A percentile compares a stretch with the other conserved stretches of the same genome.
phyloP scores from a whole-genome alignment of 164 flowering plant species.

The Vitis rupestris region DNA sequence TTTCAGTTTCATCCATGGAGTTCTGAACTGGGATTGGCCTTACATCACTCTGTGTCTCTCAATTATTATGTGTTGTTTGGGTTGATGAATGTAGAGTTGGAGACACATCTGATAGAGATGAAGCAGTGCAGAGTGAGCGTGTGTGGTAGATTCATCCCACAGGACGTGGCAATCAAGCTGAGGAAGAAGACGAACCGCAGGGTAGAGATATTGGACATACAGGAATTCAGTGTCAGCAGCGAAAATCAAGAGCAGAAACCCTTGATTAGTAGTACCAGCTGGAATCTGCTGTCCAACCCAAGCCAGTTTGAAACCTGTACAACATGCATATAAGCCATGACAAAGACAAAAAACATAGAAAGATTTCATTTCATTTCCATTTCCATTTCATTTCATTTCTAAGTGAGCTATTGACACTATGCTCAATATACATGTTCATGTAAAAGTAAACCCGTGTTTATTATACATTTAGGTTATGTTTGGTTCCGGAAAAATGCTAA shows the following conservation, averaged over 20 bases:
- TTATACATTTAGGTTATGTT: no score
- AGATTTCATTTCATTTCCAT: no score
- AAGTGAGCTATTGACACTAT: no score
- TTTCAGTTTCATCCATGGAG: not conserved
- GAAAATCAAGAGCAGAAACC: constrained; percentile 6
- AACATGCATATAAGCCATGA: no score
- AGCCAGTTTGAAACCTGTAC: not conserved
- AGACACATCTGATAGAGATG: constrained; percentile 68
- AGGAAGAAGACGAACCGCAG: constrained; percentile 75
- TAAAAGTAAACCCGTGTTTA: no score
- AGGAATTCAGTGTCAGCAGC: constrained; percentile 23
- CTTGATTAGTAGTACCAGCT: constrained; percentile 4
- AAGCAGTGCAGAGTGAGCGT: constrained; percentile 51
- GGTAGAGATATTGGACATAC: constrained; percentile 72
- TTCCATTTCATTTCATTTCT: no score
- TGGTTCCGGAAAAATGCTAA: no score
- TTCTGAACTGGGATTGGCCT: not conserved
- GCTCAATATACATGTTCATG: no score
- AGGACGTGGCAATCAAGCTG: constrained; percentile 67
- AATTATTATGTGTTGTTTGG: not conserved
- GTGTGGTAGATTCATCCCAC: constrained; percentile 63
- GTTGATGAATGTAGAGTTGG: constrained; percentile 44
- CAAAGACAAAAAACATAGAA: no score
- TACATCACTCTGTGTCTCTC: not conserved
- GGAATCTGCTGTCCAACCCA: not conserved